phyloP scores from a whole-genome alignment of 768 basidiomycete species.

The Lanmaoa rubissima region DNA sequence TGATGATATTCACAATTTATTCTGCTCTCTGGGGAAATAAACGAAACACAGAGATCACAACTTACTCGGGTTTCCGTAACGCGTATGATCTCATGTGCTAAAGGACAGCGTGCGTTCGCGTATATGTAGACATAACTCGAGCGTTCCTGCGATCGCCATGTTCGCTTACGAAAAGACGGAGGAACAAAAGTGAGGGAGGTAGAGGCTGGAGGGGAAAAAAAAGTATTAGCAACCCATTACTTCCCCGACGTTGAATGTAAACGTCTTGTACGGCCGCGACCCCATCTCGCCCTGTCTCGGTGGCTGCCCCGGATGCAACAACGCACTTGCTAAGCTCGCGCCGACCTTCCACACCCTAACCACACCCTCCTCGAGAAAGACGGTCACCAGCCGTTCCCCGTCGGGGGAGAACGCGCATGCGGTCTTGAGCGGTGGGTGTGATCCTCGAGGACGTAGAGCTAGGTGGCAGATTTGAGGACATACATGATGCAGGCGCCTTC shows the following conservation, averaged over 20 bases:
- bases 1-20: no score
- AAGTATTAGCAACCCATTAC: slow-evolving; percentile 21
- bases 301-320: slow-evolving; percentile 89
- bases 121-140: slow-evolving; percentile 78
- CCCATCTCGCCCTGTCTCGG: slow-evolving; percentile 85
- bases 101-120: slow-evolving; percentile 83
- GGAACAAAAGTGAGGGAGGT: no score
- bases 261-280: slow-evolving; percentile 83
- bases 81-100: slow-evolving; percentile 51
- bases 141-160: slow-evolving; percentile 58
- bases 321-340: slow-evolving; percentile 70
- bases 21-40: neutral
- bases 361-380: slow-evolving; percentile 80
- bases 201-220: neutral
- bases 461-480: slow-evolving; percentile 55
- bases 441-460: slow-evolving; percentile 82
- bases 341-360: slow-evolving; percentile 98
- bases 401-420: slow-evolving; percentile 67
- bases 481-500: slow-evolving; percentile 97
- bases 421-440: slow-evolving; percentile 77
- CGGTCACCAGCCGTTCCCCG: slow-evolving; percentile 82
- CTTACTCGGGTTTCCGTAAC: neutral
- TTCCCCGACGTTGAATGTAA: slow-evolving; percentile 81
- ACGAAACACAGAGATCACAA: no score
- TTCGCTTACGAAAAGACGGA: slow-evolving; percentile 38